These are phyloP conservation scores for Hypoxylon sp. DNA, from an alignment of 2,329 filamentous ascomycete species.

Conservation along the genomic window DNA sequence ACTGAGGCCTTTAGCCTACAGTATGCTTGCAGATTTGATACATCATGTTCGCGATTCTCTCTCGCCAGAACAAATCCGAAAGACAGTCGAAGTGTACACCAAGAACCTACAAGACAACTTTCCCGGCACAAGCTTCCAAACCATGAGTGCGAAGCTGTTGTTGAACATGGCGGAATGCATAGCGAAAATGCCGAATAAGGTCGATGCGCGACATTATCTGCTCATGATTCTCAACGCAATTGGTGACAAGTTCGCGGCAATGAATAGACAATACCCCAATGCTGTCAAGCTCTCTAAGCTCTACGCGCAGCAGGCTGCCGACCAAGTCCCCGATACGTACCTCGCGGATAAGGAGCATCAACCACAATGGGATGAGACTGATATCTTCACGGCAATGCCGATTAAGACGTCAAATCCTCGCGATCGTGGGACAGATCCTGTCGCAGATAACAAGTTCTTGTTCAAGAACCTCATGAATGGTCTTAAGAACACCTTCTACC, in stretches of 20 bases:
- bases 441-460: conserved; percentile 96
- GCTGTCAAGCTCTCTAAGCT: conserved; percentile 91
- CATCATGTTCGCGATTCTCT: conserved; percentile 96
- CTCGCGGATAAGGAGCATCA: conserved; percentile 84
- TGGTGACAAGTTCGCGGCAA: conserved; percentile 96
- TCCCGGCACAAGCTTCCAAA: conserved; percentile 98
- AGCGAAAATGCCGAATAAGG: conserved; percentile 91
- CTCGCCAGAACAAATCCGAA: conserved; percentile 89
- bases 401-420: conserved; percentile 95
- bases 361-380: conserved; percentile 97
- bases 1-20: conserved; percentile 94
- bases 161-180: conserved; percentile 99
- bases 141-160: conserved; percentile 97
- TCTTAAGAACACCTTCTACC: conserved; percentile 96
- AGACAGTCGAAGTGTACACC: conserved; percentile 97
- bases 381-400: conserved; percentile 95
- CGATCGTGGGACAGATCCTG: conserved; percentile 89
- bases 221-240: conserved; percentile 99
- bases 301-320: conserved; percentile 78
- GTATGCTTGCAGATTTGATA: conserved; percentile 97
- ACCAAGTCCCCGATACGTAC: conserved; percentile 78
- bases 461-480: conserved; percentile 98
- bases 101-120: conserved; percentile 96
- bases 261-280: conserved; percentile 97
- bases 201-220: conserved; percentile 93